phyloP scores from a whole-genome alignment of 257 asterid species.

The Solanum corneliomulleri region DNA sequence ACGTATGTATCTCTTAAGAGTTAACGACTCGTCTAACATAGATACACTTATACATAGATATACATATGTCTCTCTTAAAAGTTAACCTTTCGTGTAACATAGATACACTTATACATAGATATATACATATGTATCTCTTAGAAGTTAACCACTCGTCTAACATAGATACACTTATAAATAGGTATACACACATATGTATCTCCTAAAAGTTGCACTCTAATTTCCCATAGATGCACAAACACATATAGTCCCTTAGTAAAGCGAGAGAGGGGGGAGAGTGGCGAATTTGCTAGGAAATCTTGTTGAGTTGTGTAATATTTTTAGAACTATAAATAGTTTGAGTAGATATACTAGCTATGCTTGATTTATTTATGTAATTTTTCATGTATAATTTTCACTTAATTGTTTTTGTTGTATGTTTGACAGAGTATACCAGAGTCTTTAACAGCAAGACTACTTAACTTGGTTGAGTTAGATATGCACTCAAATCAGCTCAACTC shows the following conservation, averaged over 20 bases:
- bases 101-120: no score
- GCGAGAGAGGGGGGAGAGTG: not conserved
- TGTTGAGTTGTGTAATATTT: not conserved
- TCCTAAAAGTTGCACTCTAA: not conserved
- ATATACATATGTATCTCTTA: no score
- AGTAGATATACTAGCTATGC: not conserved
- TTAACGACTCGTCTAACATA: no score
- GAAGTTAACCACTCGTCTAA: no score
- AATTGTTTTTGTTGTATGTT: not conserved
- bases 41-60: not conserved
- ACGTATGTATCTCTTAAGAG: no score
- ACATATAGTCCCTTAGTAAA: not conserved
- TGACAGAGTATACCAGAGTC: slow-evolving; percentile 81
- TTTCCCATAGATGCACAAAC: not conserved
- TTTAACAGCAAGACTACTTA: slow-evolving; percentile 61
- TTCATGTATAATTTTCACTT: not conserved
- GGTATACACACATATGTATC: not conserved
- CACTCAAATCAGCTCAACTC: slow-evolving; percentile 68
- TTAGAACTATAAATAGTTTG: not conserved
- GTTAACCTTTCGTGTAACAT: no score
- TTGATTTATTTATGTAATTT: not conserved
- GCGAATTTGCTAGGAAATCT: not conserved
- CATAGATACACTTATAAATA: not conserved
- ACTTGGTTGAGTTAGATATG: slow-evolving; percentile 54
- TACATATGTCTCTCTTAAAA: not conserved